Evolutionary conservation across 1,139 yeast genomes (phyloP).

Genomic region (Saccharomyces hybrid): DNA sequence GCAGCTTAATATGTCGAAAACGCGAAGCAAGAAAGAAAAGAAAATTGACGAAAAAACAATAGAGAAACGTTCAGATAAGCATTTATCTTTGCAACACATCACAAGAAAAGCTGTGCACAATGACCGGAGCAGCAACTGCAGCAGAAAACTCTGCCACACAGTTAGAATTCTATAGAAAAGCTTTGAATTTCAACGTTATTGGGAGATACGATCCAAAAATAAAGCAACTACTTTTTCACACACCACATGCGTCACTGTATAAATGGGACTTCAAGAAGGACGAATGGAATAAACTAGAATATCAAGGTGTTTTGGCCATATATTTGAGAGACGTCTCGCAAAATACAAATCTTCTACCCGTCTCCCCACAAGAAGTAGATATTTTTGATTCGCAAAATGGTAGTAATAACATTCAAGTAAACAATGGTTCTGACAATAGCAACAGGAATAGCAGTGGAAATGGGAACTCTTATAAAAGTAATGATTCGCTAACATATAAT

Average conservation of each 20-base stretch:
- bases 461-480: constrained; percentile 17
- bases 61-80: background rate
- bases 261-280: constrained; percentile 55
- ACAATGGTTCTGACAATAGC: constrained; percentile 4
- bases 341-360: constrained; percentile 17
- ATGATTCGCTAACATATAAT: constrained; percentile 16
- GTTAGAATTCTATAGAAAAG: constrained; percentile 45
- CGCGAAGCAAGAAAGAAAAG: background rate
- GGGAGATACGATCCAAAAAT: constrained; percentile 77
- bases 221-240: constrained; percentile 62
- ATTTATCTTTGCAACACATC: background rate
- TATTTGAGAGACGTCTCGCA: constrained; percentile 51
- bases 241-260: constrained; percentile 66
- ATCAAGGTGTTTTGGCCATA: constrained; percentile 74
- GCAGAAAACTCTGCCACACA: background rate
- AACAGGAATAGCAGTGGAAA: constrained; percentile 1
- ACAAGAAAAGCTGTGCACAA: background rate
- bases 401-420: constrained; percentile 22
- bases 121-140: background rate
- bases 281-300: constrained; percentile 73
- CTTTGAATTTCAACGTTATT: constrained; percentile 73
- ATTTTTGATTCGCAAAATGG: constrained; percentile 18
- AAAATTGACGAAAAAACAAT: background rate
- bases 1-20: background rate
- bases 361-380: constrained; percentile 2